A percentile compares a stretch with the other conserved stretches of the same genome.
These are phyloP conservation scores for Tulasnella sp. DNA, from an alignment of 768 basidiomycete genomes.

Conservation along the genomic window DNA sequence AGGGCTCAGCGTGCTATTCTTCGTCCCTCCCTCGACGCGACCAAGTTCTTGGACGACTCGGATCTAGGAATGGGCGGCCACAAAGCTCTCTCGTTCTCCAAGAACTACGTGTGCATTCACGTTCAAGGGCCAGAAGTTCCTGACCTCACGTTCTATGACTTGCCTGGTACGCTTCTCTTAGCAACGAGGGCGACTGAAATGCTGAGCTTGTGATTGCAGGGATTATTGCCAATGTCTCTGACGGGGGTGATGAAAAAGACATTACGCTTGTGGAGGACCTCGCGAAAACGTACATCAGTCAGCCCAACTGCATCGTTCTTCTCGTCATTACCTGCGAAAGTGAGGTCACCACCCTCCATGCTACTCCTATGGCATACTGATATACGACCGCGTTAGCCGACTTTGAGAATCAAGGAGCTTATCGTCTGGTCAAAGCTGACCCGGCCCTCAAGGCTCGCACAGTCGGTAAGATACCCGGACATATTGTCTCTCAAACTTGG, in stretches of 20 bases:
- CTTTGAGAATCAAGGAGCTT: constrained; percentile 68
- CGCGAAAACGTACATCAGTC: not conserved
- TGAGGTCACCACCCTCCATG: not conserved
- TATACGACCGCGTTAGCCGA: constrained; percentile 39
- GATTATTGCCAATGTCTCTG: constrained; percentile 12
- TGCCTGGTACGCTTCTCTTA: constrained; percentile 14
- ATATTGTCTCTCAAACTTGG: constrained; percentile 44
- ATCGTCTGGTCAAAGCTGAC: constrained; percentile 45
- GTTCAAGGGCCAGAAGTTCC: constrained; percentile 33
- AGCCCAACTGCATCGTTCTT: constrained; percentile 4
- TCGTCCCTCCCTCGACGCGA: not conserved
- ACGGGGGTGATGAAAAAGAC: constrained; percentile 6
- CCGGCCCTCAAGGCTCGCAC: constrained; percentile 58
- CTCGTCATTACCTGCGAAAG: constrained; percentile 15
- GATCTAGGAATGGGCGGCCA: not conserved
- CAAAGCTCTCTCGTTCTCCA: constrained; percentile 30
- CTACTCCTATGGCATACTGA: not conserved
- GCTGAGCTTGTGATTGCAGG: not conserved
- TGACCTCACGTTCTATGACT: constrained; percentile 23
- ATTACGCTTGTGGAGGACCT: constrained; percentile 9
- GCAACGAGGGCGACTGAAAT: not conserved
- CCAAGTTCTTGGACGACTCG: constrained; percentile 3
- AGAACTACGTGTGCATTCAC: constrained; percentile 39
- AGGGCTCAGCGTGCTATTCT: constrained; percentile 20
- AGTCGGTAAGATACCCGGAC: constrained; percentile 38